Conservation (phyloP, 768 basidiomycete species). For the Termitomyces sp. region DNA sequence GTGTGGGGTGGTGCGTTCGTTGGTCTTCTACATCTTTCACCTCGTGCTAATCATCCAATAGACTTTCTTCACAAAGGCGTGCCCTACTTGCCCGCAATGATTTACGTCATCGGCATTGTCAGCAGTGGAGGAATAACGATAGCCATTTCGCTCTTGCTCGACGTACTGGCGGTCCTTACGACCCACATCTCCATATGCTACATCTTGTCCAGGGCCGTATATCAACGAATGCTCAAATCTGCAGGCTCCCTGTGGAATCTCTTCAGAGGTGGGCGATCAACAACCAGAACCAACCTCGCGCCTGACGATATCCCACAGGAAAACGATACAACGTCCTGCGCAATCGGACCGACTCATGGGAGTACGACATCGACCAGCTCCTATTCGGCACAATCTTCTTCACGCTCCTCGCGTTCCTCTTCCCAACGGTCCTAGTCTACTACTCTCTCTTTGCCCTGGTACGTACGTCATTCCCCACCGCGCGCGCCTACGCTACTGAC, state of each 20-base stretch:
- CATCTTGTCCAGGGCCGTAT: slow-evolving; percentile 53
- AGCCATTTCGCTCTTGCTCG: slow-evolving; percentile 58
- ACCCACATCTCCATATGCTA: slow-evolving; percentile 72
- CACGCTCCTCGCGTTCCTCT: slow-evolving; percentile 57
- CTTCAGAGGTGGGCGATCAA: slow-evolving; percentile 60
- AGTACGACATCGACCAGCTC: slow-evolving; percentile 90
- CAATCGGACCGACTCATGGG: slow-evolving; percentile 83
- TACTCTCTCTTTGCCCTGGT: slow-evolving; percentile 77
- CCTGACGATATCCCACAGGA: slow-evolving; percentile 39
- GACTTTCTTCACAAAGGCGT: slow-evolving; percentile 20
- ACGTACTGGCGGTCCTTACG: slow-evolving; percentile 62
- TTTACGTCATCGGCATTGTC: slow-evolving; percentile 31
- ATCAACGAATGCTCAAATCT: slow-evolving; percentile 50
- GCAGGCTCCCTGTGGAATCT: slow-evolving; percentile 79
- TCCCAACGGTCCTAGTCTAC: slow-evolving; percentile 84
- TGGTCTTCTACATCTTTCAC: background rate
- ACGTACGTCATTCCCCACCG: slow-evolving; percentile 41
- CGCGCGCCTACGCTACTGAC: slow-evolving; percentile 2
- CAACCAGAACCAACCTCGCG: background rate
- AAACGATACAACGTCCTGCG: slow-evolving; percentile 86
- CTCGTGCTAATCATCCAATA: background rate
- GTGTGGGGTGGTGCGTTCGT: slow-evolving; percentile 68
- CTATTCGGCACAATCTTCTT: slow-evolving; percentile 91
- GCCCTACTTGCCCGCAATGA: slow-evolving; percentile 21
- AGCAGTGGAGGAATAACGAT: slow-evolving; percentile 55